Conservation (phyloP, 2,329 filamentous ascomycete species). For the Didymella lethalis region DNA sequence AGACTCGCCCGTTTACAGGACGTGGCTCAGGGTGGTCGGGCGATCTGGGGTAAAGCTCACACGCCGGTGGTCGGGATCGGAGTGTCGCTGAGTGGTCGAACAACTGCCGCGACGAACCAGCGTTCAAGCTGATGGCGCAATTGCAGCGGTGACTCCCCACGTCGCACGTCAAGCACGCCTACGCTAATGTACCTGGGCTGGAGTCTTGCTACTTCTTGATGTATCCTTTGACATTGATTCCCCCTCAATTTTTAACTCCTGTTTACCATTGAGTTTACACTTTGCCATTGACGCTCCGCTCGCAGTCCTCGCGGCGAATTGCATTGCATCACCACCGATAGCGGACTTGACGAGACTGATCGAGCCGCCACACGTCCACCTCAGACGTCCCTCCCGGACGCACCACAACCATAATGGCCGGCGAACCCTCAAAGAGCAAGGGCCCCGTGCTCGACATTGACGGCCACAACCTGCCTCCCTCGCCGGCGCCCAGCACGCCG, state of each 20-base stretch:
- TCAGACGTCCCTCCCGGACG: constrained; percentile 25
- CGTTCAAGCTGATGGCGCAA: constrained; percentile 41
- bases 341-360: constrained; percentile 1
- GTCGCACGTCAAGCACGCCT: constrained; percentile 28
- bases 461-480: constrained; percentile 58
- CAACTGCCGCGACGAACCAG: constrained; percentile 38
- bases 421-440: constrained; percentile 45
- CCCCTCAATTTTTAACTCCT: not conserved
- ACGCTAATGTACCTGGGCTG: constrained; percentile 32
- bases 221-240: constrained; percentile 4
- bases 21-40: constrained; percentile 16
- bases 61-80: constrained; percentile 38
- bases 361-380: constrained; percentile 29
- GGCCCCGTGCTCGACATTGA: constrained; percentile 50
- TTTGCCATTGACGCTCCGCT: no score
- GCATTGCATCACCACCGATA: constrained; percentile 18
- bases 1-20: not conserved
- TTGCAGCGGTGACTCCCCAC: constrained; percentile 46
- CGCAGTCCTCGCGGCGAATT: constrained; percentile 12
- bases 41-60: constrained; percentile 33
- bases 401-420: constrained; percentile 38
- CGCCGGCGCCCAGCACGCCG: constrained; percentile 91
- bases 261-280: no score
- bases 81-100: constrained; percentile 21
- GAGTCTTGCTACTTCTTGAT: constrained; percentile 22